phyloP scores from a whole-genome alignment of 129 eudicot genomes.

The Gnaphalium uliginosum region DNA sequence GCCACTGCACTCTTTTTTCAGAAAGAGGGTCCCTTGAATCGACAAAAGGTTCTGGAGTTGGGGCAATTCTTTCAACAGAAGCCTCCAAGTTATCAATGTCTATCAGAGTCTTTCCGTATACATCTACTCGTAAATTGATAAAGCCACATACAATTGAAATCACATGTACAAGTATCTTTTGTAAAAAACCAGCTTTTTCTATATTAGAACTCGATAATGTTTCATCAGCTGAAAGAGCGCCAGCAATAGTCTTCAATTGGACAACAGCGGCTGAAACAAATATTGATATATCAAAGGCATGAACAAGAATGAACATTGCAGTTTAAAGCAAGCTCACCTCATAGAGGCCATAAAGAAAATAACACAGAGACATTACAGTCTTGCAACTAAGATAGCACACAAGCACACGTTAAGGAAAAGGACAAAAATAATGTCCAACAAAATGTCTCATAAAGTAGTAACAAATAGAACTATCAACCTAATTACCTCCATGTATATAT shows the following conservation, averaged over 20 bases:
- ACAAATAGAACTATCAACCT: not conserved
- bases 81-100: constrained; percentile 42
- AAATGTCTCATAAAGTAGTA: not conserved
- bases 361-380: constrained; percentile 5
- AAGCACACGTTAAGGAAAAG: not conserved
- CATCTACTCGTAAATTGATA: constrained; percentile 52
- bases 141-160: constrained; percentile 70
- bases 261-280: constrained; percentile 84
- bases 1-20: constrained; percentile 68
- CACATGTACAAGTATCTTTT: constrained; percentile 70
- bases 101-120: constrained; percentile 43
- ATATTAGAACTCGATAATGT: constrained; percentile 45
- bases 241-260: constrained; percentile 78
- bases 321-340: constrained; percentile 23
- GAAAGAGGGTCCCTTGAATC: constrained; percentile 43
- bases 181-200: constrained; percentile 60
- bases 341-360: not conserved
- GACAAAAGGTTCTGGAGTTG: constrained; percentile 43
- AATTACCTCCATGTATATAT: not conserved
- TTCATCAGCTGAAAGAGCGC: constrained; percentile 76
- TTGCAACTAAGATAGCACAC: constrained; percentile 14
- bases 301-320: constrained; percentile 3
- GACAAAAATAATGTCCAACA: not conserved
- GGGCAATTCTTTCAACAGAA: constrained; percentile 40
- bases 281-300: constrained; percentile 16